phyloP scores from a whole-genome alignment of 2,329 filamentous ascomycete species.

The Xylaria multiplex region DNA sequence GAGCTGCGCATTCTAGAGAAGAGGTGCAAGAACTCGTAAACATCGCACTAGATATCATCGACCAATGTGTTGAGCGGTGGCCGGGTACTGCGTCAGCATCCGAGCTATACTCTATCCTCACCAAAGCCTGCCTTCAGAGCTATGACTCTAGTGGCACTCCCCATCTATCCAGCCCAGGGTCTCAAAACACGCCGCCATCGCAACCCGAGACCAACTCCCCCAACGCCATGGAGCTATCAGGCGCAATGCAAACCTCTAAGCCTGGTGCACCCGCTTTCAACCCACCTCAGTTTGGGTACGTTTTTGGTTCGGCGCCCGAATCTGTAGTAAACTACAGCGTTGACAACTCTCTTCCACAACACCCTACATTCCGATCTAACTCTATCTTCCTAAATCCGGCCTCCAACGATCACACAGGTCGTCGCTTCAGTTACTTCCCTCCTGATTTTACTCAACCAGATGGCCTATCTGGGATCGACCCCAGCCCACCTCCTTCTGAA shows the following conservation, averaged over 20 bases:
- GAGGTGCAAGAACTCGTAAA: constrained; percentile 81
- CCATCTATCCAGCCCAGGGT: constrained; percentile 48
- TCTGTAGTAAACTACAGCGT: constrained; percentile 60
- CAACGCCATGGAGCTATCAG: constrained; percentile 54
- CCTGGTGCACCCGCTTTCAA: constrained; percentile 54
- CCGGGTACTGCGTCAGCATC: constrained; percentile 87
- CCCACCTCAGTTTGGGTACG: constrained; percentile 67
- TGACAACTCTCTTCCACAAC: constrained; percentile 56
- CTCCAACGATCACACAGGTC: constrained; percentile 62
- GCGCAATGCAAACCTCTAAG: constrained; percentile 49
- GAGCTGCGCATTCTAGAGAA: constrained; percentile 74
- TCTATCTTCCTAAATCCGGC: constrained; percentile 72
- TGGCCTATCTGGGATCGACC: constrained; percentile 48
- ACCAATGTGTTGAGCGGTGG: constrained; percentile 86
- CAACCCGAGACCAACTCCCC: constrained; percentile 61
- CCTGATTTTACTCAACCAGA: constrained; percentile 60
- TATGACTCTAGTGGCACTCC: constrained; percentile 72
- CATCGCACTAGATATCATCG: constrained; percentile 80
- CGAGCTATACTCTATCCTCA: constrained; percentile 86
- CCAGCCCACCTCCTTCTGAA: constrained; percentile 47
- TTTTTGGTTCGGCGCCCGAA: constrained; percentile 66
- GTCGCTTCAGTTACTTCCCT: constrained; percentile 72
- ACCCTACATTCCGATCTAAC: constrained; percentile 70
- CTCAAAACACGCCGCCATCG: constrained; percentile 58
- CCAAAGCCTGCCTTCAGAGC: constrained; percentile 85